Conservation (phyloP, 2,329 filamentous ascomycete species). For the Fusarium fracticaudum region DNA sequence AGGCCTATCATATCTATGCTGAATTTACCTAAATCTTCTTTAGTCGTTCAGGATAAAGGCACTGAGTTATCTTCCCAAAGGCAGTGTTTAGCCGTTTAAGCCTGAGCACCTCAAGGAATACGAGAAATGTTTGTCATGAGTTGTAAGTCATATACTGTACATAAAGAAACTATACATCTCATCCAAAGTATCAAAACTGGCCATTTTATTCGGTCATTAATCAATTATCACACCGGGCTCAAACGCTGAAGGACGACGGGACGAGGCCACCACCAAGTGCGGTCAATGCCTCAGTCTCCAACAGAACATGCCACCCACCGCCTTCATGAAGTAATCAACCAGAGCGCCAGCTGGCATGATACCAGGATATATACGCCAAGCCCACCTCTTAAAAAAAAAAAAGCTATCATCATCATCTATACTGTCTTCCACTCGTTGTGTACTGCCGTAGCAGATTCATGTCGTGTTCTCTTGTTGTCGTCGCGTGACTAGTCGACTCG, state of each 20-base stretch:
- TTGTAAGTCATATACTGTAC: background rate
- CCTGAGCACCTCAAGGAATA: background rate
- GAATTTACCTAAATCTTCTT: background rate
- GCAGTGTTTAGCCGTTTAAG: background rate
- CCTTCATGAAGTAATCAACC: conserved; percentile 44
- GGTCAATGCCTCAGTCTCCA: conserved; percentile 35
- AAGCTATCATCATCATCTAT: conserved; percentile 41
- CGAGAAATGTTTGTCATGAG: conserved; percentile 1
- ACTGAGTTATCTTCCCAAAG: background rate
- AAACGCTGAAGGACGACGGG: conserved; percentile 25
- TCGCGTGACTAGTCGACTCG: conserved; percentile 34
- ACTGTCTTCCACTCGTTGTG: conserved; percentile 42
- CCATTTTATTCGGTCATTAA: conserved; percentile 43
- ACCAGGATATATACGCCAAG: conserved; percentile 45
- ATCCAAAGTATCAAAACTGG: background rate
- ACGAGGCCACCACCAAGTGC: conserved; percentile 15
- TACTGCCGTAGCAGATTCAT: conserved; percentile 38
- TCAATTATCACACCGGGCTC: conserved; percentile 43
- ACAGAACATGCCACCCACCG: conserved; percentile 33
- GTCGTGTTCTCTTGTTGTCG: conserved; percentile 18
- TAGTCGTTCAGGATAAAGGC: background rate
- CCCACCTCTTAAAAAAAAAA: conserved; percentile 41
- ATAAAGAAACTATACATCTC: background rate
- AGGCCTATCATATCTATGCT: background rate
- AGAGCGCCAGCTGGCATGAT: conserved; percentile 47